Percentiles rank a stretch among this genome's conserved stretches.
Evolutionary conservation across 306 rosid genomes (phyloP).

Genomic region (Chamaecrista fasciculata): DNA sequence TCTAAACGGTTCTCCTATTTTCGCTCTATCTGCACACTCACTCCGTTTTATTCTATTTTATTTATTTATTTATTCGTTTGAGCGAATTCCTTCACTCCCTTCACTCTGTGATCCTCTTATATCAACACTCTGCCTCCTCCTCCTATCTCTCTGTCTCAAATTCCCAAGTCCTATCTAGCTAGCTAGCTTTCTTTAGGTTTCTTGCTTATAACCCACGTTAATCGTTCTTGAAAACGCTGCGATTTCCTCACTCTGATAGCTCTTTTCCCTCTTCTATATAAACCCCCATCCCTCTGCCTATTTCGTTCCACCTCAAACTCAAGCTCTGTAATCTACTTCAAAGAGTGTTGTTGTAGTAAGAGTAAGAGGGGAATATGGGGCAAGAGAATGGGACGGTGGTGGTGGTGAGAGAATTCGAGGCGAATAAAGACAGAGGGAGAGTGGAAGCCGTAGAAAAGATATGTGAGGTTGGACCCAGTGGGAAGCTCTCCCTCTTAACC

Average conservation of each 20-base stretch:
- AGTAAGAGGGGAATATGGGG: slow-evolving; percentile 31
- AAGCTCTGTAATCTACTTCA: no score
- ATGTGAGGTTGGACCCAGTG: slow-evolving; percentile 86
- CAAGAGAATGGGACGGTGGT: slow-evolving; percentile 4
- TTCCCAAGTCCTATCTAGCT: slow-evolving; percentile 23
- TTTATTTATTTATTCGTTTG: no score
- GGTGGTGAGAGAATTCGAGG: slow-evolving; percentile 58
- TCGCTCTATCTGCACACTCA: not conserved
- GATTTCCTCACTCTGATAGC: slow-evolving; percentile 1
- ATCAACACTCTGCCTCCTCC: not conserved
- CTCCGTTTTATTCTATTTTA: not conserved
- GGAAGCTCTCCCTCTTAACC: slow-evolving; percentile 70
- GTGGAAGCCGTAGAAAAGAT: slow-evolving; percentile 73
- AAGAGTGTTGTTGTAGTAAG: no score
- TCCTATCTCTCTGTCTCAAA: not conserved
- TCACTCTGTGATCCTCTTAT: not conserved
- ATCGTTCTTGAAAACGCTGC: slow-evolving; percentile 41
- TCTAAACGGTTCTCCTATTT: slow-evolving; percentile 8
- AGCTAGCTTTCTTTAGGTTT: no score
- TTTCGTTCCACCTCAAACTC: not conserved
- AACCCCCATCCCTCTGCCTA: not conserved
- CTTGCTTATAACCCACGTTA: slow-evolving; percentile 49
- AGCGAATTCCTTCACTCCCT: not conserved
- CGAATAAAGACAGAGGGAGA: slow-evolving; percentile 37
- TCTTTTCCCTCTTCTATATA: slow-evolving; percentile 9